Conservation (phyloP, 108 stramenopile genomes). For the Asterionellopsis glacialis region DNA sequence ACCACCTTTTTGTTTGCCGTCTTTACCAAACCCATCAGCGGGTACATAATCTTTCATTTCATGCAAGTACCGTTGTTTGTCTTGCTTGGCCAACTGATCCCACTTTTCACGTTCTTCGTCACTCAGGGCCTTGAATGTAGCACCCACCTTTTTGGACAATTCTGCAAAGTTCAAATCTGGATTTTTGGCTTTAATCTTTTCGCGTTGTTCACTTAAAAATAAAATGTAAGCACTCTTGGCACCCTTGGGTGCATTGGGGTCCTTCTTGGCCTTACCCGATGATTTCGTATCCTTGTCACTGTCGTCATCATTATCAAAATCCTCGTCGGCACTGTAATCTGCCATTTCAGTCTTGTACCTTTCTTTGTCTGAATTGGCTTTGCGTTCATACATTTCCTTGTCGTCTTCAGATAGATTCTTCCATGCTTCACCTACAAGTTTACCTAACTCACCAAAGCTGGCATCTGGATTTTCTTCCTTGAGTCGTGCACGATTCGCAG, state of each 20-base stretch:
- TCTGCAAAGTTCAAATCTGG: constrained; percentile 56
- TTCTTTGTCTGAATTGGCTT: constrained; percentile 37
- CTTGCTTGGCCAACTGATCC: constrained; percentile 56
- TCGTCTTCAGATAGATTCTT: constrained; percentile 40
- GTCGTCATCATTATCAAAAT: constrained; percentile 5
- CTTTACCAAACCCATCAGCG: constrained; percentile 17
- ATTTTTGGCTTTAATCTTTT: constrained; percentile 62
- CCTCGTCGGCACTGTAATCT: background rate
- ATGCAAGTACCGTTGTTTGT: constrained; percentile 60
- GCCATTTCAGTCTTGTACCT: constrained; percentile 47
- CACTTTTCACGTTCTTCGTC: constrained; percentile 56
- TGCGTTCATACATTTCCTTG: constrained; percentile 40
- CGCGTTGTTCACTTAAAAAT: constrained; percentile 51
- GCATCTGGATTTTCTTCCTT: constrained; percentile 71
- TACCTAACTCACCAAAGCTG: constrained; percentile 37
- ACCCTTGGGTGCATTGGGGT: constrained; percentile 65
- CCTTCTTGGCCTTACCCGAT: constrained; percentile 39
- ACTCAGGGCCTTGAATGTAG: constrained; percentile 47
- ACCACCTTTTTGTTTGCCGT: constrained; percentile 11
- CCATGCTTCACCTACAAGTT: constrained; percentile 31
- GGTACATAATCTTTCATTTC: constrained; percentile 45
- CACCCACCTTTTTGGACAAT: constrained; percentile 43
- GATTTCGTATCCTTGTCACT: constrained; percentile 8
- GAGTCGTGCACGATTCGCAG: constrained; percentile 52
- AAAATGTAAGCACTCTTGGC: constrained; percentile 58